Conservation (phyloP, 208 protist species). For the Leishmania turanica region DNA sequence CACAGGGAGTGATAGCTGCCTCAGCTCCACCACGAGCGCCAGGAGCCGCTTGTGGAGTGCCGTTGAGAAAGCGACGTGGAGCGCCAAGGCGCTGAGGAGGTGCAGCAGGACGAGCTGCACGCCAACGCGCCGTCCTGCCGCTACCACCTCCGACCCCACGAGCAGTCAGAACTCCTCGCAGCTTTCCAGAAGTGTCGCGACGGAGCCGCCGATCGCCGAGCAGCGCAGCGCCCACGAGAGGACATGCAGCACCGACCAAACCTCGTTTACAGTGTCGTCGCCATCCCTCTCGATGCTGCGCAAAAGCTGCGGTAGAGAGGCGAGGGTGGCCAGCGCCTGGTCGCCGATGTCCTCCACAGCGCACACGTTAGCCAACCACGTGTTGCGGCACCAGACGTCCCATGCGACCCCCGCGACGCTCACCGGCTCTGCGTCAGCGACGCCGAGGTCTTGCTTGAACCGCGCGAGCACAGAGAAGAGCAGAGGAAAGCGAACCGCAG, state of each 20-base stretch:
- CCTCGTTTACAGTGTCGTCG: slow-evolving; percentile 26
- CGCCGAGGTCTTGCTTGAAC: slow-evolving; percentile 2
- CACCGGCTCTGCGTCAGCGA: background rate
- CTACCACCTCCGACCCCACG: slow-evolving; percentile 13
- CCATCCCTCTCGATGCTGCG: slow-evolving; percentile 14
- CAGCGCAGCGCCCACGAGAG: slow-evolving; percentile 29
- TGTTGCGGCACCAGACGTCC: slow-evolving; percentile 36
- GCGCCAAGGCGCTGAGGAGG: slow-evolving; percentile 27
- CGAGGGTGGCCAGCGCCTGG: slow-evolving; percentile 11
- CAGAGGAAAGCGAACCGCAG: slow-evolving; percentile 23
- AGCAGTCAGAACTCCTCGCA: slow-evolving; percentile 27
- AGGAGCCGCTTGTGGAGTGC: slow-evolving; percentile 18
- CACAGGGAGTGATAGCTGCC: slow-evolving; percentile 22
- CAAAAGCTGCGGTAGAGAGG: slow-evolving; percentile 12
- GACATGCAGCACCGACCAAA: slow-evolving; percentile 31
- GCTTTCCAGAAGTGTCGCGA: slow-evolving; percentile 17
- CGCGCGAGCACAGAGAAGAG: slow-evolving; percentile 23
- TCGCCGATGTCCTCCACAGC: slow-evolving; percentile 29
- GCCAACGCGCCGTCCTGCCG: slow-evolving; percentile 11
- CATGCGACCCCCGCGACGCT: slow-evolving; percentile 16
- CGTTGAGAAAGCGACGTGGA: slow-evolving; percentile 17
- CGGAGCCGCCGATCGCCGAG: slow-evolving; percentile 5
- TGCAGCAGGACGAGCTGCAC: slow-evolving; percentile 29
- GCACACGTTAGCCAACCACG: slow-evolving; percentile 32
- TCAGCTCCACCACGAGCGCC: slow-evolving; percentile 8